Evolutionary conservation across 306 rosid genomes (phyloP).

Genomic region (Sechiopsis laciniata): DNA sequence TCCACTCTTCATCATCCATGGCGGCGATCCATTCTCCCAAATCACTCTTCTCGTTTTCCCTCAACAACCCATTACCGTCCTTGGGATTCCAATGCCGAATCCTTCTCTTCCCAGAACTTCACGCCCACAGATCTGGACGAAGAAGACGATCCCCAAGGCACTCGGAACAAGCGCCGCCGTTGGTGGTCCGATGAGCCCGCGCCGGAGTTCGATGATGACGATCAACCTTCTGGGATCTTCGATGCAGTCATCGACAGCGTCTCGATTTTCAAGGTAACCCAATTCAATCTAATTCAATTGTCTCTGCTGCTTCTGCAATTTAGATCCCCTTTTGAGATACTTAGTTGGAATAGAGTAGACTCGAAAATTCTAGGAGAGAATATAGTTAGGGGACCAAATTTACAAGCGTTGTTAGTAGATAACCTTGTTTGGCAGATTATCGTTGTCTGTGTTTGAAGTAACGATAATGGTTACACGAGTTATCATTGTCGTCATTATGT

Average conservation of each 20-base stretch:
- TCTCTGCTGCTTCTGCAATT: neutral
- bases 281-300: neutral
- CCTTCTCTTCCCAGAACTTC: conserved; percentile 45
- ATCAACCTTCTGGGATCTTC: conserved; percentile 39
- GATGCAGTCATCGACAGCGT: conserved; percentile 50
- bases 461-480: too few species aligned
- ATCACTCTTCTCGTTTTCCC: conserved; percentile 25
- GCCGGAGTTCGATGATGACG: conserved; percentile 21
- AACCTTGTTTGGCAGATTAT: too few species aligned
- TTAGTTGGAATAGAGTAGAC: neutral
- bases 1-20: conserved; percentile 40
- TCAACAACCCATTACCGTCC: conserved; percentile 52
- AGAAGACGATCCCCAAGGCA: conserved; percentile 25
- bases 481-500: too few species aligned
- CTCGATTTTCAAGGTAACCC: conserved; percentile 72
- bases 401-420: too few species aligned
- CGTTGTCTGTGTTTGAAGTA: too few species aligned
- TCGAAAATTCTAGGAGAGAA: neutral
- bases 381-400: neutral
- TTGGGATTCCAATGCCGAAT: conserved; percentile 73
- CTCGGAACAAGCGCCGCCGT: conserved; percentile 40
- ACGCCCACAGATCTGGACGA: neutral
- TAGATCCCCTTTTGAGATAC: neutral
- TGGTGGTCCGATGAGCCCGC: conserved; percentile 80
- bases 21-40: conserved; percentile 38